phyloP scores from a whole-genome alignment of 2,329 filamentous ascomycete species.

The Alternaria consortialis region DNA sequence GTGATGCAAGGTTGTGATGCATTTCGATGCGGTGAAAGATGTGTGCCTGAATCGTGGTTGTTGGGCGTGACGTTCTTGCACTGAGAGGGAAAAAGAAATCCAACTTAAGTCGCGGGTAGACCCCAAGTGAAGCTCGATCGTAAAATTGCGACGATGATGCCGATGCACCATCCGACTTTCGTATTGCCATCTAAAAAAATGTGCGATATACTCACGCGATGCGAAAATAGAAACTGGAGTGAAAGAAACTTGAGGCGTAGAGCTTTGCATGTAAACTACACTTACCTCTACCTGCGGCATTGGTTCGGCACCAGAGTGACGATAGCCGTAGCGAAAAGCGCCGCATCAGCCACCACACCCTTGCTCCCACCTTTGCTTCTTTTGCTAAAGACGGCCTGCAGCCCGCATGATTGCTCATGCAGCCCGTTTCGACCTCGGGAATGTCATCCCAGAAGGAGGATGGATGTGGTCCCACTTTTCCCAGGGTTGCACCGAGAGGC shows the following conservation, averaged over 20 bases:
- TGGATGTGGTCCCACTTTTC: constrained; percentile 17
- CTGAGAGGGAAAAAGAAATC: neutral
- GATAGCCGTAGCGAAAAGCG: constrained; percentile 13
- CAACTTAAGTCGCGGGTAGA: neutral
- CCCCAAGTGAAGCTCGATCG: neutral
- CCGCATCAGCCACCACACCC: constrained; percentile 13
- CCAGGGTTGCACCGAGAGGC: constrained; percentile 18
- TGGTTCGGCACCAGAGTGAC: constrained; percentile 7
- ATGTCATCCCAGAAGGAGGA: constrained; percentile 11
- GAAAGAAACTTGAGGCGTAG: neutral
- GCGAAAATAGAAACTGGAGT: neutral
- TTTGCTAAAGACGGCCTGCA: constrained; percentile 11
- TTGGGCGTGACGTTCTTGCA: neutral
- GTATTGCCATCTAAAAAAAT: neutral
- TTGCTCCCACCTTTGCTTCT: constrained; percentile 10
- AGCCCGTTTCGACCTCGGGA: constrained; percentile 17
- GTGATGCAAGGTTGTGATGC: neutral
- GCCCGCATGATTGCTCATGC: constrained; percentile 16
- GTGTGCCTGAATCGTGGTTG: neutral
- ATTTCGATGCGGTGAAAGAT: neutral
- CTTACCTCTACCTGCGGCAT: neutral
- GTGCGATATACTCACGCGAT: neutral
- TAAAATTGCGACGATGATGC: neutral
- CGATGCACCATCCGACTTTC: neutral
- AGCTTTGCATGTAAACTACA: neutral